Base-by-base conservation (phyloP, 805 yeast species). In the Barnettozyma wickerhamii region DNA sequence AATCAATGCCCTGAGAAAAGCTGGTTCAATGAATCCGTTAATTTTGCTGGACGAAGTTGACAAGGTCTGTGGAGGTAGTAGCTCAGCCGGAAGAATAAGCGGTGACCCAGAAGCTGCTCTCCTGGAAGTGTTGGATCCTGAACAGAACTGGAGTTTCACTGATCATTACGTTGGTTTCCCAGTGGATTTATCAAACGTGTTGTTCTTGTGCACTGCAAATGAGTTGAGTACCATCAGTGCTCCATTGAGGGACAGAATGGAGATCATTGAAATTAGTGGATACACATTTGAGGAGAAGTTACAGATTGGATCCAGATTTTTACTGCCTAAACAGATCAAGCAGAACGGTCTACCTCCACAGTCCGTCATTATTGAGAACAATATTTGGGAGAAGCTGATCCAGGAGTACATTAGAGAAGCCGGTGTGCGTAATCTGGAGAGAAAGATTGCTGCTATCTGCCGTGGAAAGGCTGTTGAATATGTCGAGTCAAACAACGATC, bases 81-180 rank as follows among this genome's bases (percentile, higher is more conserved):
- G 62, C 38, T 41, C 49, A 5, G 67, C 69, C 18, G 65, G 63
- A 13, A 67, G 69, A 47, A 63, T 74, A 30, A 80, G 81, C 51
- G 96, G 96, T 9, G 95, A 88, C 53, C 95, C 96, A 1, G 82
- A 89, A 14, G 95, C 95, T 27, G 96, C 95, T 0, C 68, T 88
- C 51, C 69, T 88, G 45, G 96, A 88, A 60, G 90, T 88, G 1
- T 69, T 88, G 45, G 96, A 88, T 55, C 96, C 96, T 0, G 96
- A 88, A 58, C 96, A 88, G 57, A 88, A 88, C 60, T 62, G 67
- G 27, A 68, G 76, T 24, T 88, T 87, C 62, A 75, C 74, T 29
- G 96, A 88, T 62, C 95, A 86, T 58, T 88, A 84, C 58, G 62
- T 88, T 40, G 93, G 93, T 5, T 83, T 88, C 63, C 95, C 95